A percentile compares a stretch with the other conserved stretches of the same genome.
Evolutionary conservation across 768 basidiomycete genomes (phyloP).

Genomic region (Butyriboletus loyo): DNA sequence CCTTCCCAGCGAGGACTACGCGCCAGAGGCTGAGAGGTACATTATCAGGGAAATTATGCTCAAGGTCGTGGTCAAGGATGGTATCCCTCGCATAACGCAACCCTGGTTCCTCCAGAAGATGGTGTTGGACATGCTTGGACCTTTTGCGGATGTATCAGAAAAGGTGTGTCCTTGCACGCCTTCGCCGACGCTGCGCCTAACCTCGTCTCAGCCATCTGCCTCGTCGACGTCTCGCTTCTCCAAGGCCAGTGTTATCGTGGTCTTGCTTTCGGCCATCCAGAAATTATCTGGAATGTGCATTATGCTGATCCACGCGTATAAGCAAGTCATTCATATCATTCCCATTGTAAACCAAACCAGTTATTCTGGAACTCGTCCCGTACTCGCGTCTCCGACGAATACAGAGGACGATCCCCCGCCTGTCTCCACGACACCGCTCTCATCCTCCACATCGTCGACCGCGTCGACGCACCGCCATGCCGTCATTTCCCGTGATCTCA

Average conservation of each 20-base stretch:
- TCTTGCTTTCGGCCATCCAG: slow-evolving; percentile 74
- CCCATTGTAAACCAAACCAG: slow-evolving; percentile 56
- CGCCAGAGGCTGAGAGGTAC: slow-evolving; percentile 66
- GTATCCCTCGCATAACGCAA: slow-evolving; percentile 69
- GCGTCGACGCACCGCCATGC: slow-evolving; percentile 8
- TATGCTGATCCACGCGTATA: slow-evolving; percentile 64
- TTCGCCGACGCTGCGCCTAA: background rate
- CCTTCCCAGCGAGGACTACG: slow-evolving; percentile 77
- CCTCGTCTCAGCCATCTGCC: slow-evolving; percentile 15
- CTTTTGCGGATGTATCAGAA: slow-evolving; percentile 29
- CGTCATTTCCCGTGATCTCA: slow-evolving; percentile 32
- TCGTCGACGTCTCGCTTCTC: slow-evolving; percentile 31
- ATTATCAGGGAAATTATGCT: slow-evolving; percentile 83
- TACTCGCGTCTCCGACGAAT: background rate
- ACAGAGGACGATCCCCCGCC: background rate
- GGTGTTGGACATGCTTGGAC: slow-evolving; percentile 64
- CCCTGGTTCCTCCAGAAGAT: slow-evolving; percentile 87
- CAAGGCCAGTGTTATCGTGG: slow-evolving; percentile 57
- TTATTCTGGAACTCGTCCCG: background rate
- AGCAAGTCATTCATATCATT: slow-evolving; percentile 59
- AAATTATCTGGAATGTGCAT: slow-evolving; percentile 67
- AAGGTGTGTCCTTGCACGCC: slow-evolving; percentile 14
- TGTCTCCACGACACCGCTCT: slow-evolving; percentile 5
- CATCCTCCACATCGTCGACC: slow-evolving; percentile 29
- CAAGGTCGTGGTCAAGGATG: slow-evolving; percentile 67